Percentiles rank a stretch among this genome's conserved stretches.
phyloP scores from a whole-genome alignment of 306 rosid species.

The Medicago ruthenica region DNA sequence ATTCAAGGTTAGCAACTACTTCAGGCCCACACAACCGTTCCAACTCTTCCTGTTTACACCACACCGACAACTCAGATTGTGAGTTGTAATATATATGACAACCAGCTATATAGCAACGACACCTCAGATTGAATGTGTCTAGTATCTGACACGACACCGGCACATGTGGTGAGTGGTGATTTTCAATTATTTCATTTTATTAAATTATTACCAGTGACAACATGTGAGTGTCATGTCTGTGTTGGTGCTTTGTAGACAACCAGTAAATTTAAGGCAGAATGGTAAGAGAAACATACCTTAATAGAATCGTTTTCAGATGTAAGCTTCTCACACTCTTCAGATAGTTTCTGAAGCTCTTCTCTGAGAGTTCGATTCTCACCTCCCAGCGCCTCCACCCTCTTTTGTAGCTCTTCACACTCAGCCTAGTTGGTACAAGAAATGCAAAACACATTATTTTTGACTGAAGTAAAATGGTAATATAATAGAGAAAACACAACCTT shows the following conservation, averaged over 20 bases:
- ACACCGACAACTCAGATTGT: too few relatives aligned
- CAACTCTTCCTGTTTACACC: conserved; percentile 85
- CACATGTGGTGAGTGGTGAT: too few relatives aligned
- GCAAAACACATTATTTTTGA: conserved; percentile 19
- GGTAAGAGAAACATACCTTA: conserved; percentile 58
- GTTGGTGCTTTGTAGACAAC: too few relatives aligned
- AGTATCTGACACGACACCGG: too few relatives aligned
- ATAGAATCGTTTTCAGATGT: conserved; percentile 79
- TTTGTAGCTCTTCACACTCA: conserved; percentile 95
- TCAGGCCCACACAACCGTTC: conserved; percentile 83
- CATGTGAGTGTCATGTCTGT: too few relatives aligned
- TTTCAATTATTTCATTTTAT: too few relatives aligned
- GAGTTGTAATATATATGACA: not conserved
- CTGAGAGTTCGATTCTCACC: conserved; percentile 70
- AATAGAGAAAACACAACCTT: not conserved
- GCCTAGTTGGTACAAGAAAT: conserved; percentile 62
- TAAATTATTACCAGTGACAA: too few relatives aligned
- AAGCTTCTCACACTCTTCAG: conserved; percentile 86
- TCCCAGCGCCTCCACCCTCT: conserved; percentile 77
- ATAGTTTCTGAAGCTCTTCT: conserved; percentile 87
- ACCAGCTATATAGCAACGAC: too few relatives aligned
- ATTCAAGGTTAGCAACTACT: conserved; percentile 69
- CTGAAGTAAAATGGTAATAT: conserved; percentile 20
- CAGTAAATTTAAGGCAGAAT: too few relatives aligned
- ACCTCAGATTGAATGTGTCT: too few relatives aligned